Evolutionary conservation across 805 yeast genomes (phyloP).

Genomic region (Kodamaea hsintzibuensis): DNA sequence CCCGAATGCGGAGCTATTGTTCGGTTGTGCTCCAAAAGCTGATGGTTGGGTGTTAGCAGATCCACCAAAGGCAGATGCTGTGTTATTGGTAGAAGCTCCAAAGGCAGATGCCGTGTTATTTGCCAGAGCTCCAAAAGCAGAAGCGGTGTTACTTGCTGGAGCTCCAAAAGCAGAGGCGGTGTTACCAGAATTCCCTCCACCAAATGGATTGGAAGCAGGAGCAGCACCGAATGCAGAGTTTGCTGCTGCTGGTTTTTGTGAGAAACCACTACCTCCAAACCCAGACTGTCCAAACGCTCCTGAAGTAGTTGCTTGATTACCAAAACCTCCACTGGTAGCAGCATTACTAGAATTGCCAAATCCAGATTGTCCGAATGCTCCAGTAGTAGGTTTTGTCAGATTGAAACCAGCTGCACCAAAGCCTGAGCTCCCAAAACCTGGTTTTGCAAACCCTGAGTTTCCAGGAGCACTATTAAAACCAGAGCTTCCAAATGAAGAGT

Average conservation of each 20-base stretch:
- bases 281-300: not conserved
- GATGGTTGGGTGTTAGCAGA: not conserved
- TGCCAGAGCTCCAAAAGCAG: not conserved
- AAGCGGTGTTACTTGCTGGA: not conserved
- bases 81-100: constrained; percentile 2
- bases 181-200: not conserved
- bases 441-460: constrained; percentile 1
- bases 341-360: constrained; percentile 3
- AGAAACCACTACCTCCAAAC: too few relatives aligned
- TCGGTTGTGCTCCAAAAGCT: not conserved
- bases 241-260: not conserved
- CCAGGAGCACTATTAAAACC: constrained; percentile 8
- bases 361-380: constrained; percentile 8
- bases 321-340: constrained; percentile 2
- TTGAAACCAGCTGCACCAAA: not conserved
- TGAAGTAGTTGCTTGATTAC: not conserved
- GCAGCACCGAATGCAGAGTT: constrained; percentile 1
- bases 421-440: constrained; percentile 16
- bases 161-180: constrained; percentile 12
- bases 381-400: not conserved
- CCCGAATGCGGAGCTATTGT: not conserved
- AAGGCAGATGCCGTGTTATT: constrained; percentile 5
- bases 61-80: constrained; percentile 10
- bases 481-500: constrained; percentile 11
- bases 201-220: constrained; percentile 1